These are phyloP conservation scores for Sanchytrium tribonematis DNA, from an alignment of 371 early-diverging fungal genomes.

Conservation along the genomic window DNA sequence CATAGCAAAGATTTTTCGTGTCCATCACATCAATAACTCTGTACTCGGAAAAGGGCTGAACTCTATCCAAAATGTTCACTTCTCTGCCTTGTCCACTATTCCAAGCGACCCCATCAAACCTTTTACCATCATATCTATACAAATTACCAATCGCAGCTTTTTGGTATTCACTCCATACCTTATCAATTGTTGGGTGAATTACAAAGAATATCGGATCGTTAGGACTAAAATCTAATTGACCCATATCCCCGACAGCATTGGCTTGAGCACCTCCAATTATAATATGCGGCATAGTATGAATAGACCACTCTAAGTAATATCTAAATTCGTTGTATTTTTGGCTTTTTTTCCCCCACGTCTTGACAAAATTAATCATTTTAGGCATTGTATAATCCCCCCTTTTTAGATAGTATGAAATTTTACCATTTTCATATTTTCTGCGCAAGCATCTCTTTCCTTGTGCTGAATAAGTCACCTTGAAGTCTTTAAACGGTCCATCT, in stretches of 20 bases:
- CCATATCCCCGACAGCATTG: constrained; percentile 8
- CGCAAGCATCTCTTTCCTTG: neutral
- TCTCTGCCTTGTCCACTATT: neutral
- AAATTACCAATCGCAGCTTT: neutral
- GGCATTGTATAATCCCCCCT: neutral
- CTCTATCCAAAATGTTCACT: constrained; percentile 1
- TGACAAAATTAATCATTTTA: neutral
- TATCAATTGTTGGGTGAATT: constrained; percentile 10
- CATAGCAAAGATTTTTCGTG: constrained; percentile 2
- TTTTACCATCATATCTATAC: constrained; percentile 1
- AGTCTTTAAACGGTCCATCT: neutral
- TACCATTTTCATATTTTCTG: neutral
- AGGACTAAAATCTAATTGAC: constrained; percentile 4
- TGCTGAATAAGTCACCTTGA: neutral
- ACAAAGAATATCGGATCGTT: constrained; percentile 12
- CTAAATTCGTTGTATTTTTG: constrained; percentile 7
- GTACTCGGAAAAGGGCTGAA: neutral
- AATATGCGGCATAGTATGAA: constrained; percentile 8
- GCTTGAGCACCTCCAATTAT: constrained; percentile 7
- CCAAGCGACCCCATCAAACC: neutral
- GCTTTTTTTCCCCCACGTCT: neutral
- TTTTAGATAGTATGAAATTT: neutral
- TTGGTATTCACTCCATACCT: constrained; percentile 8
- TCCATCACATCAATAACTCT: neutral
- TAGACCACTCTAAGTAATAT: constrained; percentile 7